Percentiles rank a stretch among this genome's conserved stretches.
Evolutionary conservation across 2,329 filamentous ascomycete genomes (phyloP).

Genomic region (Aspergillus pseudoglaucus): DNA sequence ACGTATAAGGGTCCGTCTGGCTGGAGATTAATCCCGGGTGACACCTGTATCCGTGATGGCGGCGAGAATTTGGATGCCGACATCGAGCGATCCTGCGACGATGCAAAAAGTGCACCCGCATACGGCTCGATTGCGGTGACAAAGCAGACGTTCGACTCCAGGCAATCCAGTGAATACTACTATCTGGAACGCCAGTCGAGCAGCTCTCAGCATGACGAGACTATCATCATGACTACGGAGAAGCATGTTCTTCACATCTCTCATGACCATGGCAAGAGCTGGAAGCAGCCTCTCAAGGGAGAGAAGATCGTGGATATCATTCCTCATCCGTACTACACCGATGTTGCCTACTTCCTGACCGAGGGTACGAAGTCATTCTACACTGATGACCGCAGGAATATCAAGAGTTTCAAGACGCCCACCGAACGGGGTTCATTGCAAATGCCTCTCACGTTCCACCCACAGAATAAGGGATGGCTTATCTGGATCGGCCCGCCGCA

Average conservation of each 20-base stretch:
- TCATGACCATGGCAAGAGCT: slow-evolving; percentile 81
- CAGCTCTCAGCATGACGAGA: slow-evolving; percentile 64
- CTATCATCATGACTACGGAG: slow-evolving; percentile 56
- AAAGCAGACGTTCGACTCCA: slow-evolving; percentile 57
- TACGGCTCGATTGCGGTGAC: slow-evolving; percentile 61
- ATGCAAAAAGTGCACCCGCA: slow-evolving; percentile 48
- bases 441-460: slow-evolving; percentile 69
- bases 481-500: slow-evolving; percentile 75
- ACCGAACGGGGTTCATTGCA: slow-evolving; percentile 47
- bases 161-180: slow-evolving; percentile 50
- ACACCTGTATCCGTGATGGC: slow-evolving; percentile 58
- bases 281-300: slow-evolving; percentile 64
- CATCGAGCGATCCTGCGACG: slow-evolving; percentile 71
- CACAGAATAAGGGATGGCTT: slow-evolving; percentile 78
- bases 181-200: slow-evolving; percentile 74
- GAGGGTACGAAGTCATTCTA: slow-evolving; percentile 63
- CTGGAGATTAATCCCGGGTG: slow-evolving; percentile 84
- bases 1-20: slow-evolving; percentile 82
- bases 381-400: slow-evolving; percentile 71
- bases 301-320: slow-evolving; percentile 65
- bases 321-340: slow-evolving; percentile 73
- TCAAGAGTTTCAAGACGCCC: slow-evolving; percentile 67
- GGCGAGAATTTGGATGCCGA: slow-evolving; percentile 62
- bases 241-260: slow-evolving; percentile 63
- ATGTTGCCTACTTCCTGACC: slow-evolving; percentile 82